A percentile compares a stretch with the other conserved stretches of the same genome.
phyloP scores from a whole-genome alignment of 192 early-diverging fungal genomes.

The Endogone sp. region DNA sequence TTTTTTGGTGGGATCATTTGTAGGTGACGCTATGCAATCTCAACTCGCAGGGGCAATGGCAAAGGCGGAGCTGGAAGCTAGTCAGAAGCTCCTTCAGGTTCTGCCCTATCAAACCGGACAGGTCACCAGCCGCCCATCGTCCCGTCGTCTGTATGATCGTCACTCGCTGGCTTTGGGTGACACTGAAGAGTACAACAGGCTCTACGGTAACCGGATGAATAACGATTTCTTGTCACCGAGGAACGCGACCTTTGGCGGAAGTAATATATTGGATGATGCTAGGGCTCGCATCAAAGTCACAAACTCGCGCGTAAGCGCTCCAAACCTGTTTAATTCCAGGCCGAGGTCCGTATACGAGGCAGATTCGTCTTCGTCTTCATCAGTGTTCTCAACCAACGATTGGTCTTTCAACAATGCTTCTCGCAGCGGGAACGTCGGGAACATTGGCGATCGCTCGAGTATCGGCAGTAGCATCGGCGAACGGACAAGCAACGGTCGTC shows the following conservation, averaged over 20 bases:
- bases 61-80: slow-evolving; percentile 52
- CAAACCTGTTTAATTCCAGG: slow-evolving; percentile 14
- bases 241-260: slow-evolving; percentile 12
- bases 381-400: slow-evolving; percentile 29
- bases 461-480: slow-evolving; percentile 15
- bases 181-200: slow-evolving; percentile 38
- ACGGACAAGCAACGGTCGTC: slow-evolving; percentile 9
- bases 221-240: neutral
- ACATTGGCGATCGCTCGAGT: slow-evolving; percentile 17
- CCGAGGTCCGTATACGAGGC: slow-evolving; percentile 33
- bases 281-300: slow-evolving; percentile 17
- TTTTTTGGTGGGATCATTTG: neutral
- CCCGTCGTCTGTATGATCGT: slow-evolving; percentile 48
- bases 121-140: slow-evolving; percentile 15
- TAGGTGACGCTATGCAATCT: slow-evolving; percentile 34
- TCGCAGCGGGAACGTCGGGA: slow-evolving; percentile 9
- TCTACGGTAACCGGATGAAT: slow-evolving; percentile 12
- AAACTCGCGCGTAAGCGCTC: slow-evolving; percentile 12
- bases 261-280: slow-evolving; percentile 16
- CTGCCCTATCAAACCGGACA: slow-evolving; percentile 33
- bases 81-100: slow-evolving; percentile 24
- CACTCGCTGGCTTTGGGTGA: slow-evolving; percentile 48
- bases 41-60: slow-evolving; percentile 49
- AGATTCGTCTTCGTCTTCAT: slow-evolving; percentile 29
- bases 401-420: slow-evolving; percentile 18